These are phyloP conservation scores for Kwoniella sp. DNA, from an alignment of 768 basidiomycete genomes.

Conservation along the genomic window DNA sequence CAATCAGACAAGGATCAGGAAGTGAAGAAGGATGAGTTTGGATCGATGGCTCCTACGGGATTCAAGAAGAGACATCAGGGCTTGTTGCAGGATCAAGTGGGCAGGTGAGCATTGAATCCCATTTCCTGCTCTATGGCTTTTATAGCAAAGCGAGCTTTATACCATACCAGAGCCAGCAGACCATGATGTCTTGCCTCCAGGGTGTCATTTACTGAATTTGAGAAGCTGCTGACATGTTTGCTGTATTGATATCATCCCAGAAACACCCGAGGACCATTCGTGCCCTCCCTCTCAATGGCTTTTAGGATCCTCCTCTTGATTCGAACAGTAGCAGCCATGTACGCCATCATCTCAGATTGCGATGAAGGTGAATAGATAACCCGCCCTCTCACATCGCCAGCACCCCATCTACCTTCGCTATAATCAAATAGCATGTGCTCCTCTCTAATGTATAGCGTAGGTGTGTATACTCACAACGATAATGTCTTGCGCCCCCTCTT, in stretches of 20 bases:
- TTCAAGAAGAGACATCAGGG: slow-evolving; percentile 54
- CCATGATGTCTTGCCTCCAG: no score
- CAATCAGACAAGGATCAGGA: slow-evolving; percentile 12
- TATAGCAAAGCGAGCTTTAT: no score
- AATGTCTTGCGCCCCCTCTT: no score
- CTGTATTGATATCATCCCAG: slow-evolving; percentile 16
- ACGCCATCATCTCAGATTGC: slow-evolving; percentile 89
- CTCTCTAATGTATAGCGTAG: no score
- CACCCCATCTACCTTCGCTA: not conserved
- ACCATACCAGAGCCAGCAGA: no score
- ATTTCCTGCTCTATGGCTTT: not conserved
- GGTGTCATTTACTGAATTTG: no score
- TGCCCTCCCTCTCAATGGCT: slow-evolving; percentile 79
- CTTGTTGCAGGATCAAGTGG: slow-evolving; percentile 52
- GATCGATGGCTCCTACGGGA: slow-evolving; percentile 36
- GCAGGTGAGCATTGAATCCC: slow-evolving; percentile 35
- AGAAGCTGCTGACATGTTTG: not conserved
- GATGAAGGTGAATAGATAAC: slow-evolving; percentile 89
- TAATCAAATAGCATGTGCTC: no score
- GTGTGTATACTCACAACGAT: slow-evolving; percentile 6
- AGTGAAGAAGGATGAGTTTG: slow-evolving; percentile 43
- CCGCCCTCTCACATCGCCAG: no score
- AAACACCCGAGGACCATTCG: slow-evolving; percentile 66
- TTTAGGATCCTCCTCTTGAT: slow-evolving; percentile 79
- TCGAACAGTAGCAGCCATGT: slow-evolving; percentile 85